Evolutionary conservation across 148 eudicot species (phyloP).

Genomic region (Chenopodium formosanum): DNA sequence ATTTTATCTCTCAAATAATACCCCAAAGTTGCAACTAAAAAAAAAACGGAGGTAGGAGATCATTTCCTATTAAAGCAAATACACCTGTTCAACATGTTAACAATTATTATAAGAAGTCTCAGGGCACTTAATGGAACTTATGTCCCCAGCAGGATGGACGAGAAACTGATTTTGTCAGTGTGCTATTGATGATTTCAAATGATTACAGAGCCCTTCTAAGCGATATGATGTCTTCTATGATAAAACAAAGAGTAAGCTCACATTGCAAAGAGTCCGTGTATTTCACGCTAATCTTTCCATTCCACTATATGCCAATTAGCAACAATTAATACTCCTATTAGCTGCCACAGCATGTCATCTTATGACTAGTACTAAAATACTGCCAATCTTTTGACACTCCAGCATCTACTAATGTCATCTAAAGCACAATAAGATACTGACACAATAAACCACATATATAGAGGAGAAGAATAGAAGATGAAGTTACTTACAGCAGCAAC

Average conservation of each 20-base stretch:
- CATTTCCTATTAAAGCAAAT: no score
- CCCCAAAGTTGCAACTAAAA: no score
- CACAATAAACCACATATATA: background rate
- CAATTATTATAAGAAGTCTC: no score
- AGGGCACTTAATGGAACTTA: no score
- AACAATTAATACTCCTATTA: background rate
- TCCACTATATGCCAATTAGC: background rate
- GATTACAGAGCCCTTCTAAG: background rate
- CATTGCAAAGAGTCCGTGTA: background rate
- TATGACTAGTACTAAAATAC: background rate
- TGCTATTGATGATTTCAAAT: background rate
- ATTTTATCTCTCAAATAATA: no score
- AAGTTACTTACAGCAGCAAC: constrained; percentile 83
- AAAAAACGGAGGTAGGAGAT: no score
- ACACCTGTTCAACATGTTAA: no score
- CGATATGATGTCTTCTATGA: background rate
- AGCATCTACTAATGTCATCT: background rate
- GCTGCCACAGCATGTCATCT: background rate
- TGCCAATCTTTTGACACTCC: background rate
- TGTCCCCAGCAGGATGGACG: no score
- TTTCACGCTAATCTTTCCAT: background rate
- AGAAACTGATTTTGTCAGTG: no score
- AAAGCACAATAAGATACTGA: background rate
- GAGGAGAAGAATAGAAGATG: background rate
- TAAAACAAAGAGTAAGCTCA: background rate